Evolutionary conservation across 2,329 filamentous ascomycete species (phyloP), one percentile per base, ranked within the genome.

Genomic region (Microthyrium microscopicum): DNA sequence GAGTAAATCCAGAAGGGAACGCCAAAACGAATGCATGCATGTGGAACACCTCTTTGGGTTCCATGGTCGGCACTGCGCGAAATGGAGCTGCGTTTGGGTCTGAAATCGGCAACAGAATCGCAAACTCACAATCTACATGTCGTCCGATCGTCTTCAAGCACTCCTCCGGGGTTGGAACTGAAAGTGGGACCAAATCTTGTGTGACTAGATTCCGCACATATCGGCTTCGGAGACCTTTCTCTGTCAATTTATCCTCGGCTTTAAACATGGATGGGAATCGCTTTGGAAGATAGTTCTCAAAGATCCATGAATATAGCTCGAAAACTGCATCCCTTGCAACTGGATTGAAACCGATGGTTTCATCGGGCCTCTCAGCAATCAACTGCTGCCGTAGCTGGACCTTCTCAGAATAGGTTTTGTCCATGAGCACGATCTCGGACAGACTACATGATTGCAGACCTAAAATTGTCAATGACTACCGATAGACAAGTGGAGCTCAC

Each of bases 1-100:
- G 62, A 42, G 64, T 55, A 53, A 76, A 77, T 7, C 71, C 71
- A 1, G 58, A 56, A 0, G 71, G 70, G 44, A 68, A 73, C 42
- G 63, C 68, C 6, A 58, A 60, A 5, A 62, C 52, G 47, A 67
- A 75, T 5, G 63, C 69, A 45, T 68, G 53, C 7, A 76, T 60
- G 20, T 60, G 51, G 48, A 75, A 76, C 9, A 26, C 17, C 17
- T 29, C 15, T 37, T 56, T 60, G 0, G 43, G 40, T 1, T 49
- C 43, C 16, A 49, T 49, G 3, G 45, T 40, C 1, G 43, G 33
- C 5, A 35, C 40, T 17, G 19, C 44, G 15, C 48, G 48, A 3
- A 44, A 39, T 1, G 42, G 33, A 5, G 33, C 41, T 12, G 26
- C 6, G 4, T 6, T 28, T 7, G 31, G 19, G 22, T 26, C 13